Conservation (phyloP, 306 rosid genomes). For the Lagenaria siceraria region DNA sequence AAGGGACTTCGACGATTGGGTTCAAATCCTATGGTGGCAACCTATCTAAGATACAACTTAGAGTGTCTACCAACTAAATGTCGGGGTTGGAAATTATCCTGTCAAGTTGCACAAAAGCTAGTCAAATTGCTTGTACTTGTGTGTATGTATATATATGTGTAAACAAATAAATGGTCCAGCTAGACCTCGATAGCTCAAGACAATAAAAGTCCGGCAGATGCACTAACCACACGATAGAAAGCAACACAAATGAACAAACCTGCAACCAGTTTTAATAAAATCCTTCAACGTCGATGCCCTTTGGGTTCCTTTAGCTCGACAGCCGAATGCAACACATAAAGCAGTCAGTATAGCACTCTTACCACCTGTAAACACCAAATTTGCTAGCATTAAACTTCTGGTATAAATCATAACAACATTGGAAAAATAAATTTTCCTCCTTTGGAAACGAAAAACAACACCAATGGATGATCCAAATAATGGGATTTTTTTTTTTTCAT, state of each 20-base stretch:
- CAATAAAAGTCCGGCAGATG: neutral
- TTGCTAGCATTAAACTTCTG: neutral
- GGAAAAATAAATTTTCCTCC: neutral
- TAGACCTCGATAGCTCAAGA: neutral
- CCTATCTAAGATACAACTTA: neutral
- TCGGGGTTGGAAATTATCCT: neutral
- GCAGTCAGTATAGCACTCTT: constrained; percentile 89
- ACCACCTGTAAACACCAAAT: constrained; percentile 49
- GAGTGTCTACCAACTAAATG: neutral
- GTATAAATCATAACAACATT: neutral
- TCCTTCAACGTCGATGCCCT: constrained; percentile 71
- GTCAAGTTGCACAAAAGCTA: too few species aligned
- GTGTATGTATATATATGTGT: too few species aligned
- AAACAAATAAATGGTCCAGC: neutral
- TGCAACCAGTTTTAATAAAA: constrained; percentile 70
- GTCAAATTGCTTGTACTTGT: too few species aligned
- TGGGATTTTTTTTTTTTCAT: neutral
- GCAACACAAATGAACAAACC: constrained; percentile 27
- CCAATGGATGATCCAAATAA: neutral
- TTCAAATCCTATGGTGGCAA: neutral
- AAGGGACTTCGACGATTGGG: neutral
- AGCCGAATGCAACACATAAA: constrained; percentile 79
- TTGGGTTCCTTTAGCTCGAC: constrained; percentile 85
- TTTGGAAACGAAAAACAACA: neutral
- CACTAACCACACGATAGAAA: neutral